Conservation (phyloP, 768 basidiomycete species). For the Austroboletus eburneus region DNA sequence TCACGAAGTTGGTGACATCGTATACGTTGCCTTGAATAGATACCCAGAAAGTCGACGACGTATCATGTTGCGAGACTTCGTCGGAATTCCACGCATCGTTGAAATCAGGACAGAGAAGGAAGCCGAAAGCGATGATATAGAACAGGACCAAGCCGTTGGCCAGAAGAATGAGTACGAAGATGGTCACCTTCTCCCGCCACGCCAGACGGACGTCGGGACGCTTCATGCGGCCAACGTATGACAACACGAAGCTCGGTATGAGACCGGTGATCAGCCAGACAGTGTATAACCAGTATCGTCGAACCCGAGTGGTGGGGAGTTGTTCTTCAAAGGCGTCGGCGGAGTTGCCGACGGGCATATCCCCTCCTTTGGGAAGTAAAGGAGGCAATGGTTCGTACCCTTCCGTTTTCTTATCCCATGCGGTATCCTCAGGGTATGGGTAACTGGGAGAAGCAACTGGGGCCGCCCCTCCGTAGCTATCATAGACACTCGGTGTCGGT, state of each 20-base stretch:
- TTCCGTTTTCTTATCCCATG: constrained; percentile 43
- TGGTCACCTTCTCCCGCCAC: constrained; percentile 68
- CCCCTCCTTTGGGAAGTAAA: constrained; percentile 34
- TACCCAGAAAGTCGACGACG: constrained; percentile 56
- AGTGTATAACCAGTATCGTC: constrained; percentile 56
- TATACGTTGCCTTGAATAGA: constrained; percentile 59
- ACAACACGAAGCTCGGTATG: constrained; percentile 50
- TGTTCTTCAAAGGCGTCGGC: constrained; percentile 47
- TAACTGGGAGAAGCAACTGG: constrained; percentile 23
- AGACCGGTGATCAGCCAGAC: constrained; percentile 53
- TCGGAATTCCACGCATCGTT: constrained; percentile 53
- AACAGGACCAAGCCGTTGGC: constrained; percentile 55
- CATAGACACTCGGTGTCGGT: constrained; percentile 26
- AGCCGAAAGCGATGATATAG: constrained; percentile 63
- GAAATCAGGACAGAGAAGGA: constrained; percentile 57
- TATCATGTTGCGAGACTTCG: constrained; percentile 50
- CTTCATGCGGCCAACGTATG: constrained; percentile 57
- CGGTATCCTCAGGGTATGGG: constrained; percentile 32
- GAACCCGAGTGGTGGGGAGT: constrained; percentile 49
- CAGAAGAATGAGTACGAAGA: constrained; percentile 54
- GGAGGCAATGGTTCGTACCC: constrained; percentile 29
- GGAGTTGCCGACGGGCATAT: constrained; percentile 40
- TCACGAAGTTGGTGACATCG: constrained; percentile 55
- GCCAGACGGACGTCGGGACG: constrained; percentile 63
- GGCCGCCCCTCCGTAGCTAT: constrained; percentile 19